A percentile compares a stretch with the other conserved stretches of the same genome.
Conservation (phyloP, 768 basidiomycete species). For the Leccinum uliginosum region DNA sequence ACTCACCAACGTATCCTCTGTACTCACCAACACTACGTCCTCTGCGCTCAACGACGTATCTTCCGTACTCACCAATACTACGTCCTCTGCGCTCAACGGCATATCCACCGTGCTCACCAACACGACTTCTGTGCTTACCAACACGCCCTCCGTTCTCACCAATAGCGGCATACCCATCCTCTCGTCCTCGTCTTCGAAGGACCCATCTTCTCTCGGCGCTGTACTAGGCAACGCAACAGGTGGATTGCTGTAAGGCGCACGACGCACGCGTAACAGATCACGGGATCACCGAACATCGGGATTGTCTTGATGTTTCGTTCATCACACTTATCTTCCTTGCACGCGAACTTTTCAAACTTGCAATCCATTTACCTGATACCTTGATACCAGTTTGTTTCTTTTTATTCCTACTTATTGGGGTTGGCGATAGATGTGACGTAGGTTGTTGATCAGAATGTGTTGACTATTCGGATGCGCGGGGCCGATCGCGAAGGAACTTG, state of each 20-base stretch:
- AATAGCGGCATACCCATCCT: neutral
- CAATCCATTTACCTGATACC: neutral
- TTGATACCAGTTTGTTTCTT: constrained; percentile 2
- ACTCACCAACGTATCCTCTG: neutral
- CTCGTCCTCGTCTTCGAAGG: neutral
- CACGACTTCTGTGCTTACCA: no score
- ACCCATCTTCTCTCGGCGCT: neutral
- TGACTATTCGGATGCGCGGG: no score
- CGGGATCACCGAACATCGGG: neutral
- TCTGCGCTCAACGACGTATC: no score
- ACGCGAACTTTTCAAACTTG: neutral
- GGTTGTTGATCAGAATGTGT: neutral
- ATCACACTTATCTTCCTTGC: neutral
- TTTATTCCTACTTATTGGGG: neutral
- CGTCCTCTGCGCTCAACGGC: neutral
- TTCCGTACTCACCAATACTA: no score
- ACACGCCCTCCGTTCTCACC: neutral
- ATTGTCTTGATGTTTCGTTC: neutral
- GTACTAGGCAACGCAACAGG: constrained; percentile 7
- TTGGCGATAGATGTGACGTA: neutral
- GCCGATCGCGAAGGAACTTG: no score
- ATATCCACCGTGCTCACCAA: neutral
- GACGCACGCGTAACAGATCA: neutral
- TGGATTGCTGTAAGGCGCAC: neutral
- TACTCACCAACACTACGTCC: neutral